Evolutionary conservation across 495 filamentous ascomycete species (phyloP).

Genomic region (Aspergillus ellipticus): DNA sequence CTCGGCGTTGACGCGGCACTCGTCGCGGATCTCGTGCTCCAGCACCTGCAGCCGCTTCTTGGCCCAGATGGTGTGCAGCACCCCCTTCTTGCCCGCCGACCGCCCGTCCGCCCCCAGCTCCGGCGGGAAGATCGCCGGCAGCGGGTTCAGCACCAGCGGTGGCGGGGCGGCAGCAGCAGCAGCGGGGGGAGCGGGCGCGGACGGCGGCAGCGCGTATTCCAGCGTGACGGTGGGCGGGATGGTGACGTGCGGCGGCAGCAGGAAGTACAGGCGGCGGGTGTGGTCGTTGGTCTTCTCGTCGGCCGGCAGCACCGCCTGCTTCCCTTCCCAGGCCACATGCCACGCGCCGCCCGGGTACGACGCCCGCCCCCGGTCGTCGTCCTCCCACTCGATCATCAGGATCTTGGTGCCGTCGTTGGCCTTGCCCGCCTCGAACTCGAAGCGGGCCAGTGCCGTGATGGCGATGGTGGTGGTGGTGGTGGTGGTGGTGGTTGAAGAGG

Average conservation of each 20-base stretch:
- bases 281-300: slow-evolving; percentile 53
- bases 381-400: slow-evolving; percentile 80
- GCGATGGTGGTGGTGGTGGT: slow-evolving; percentile 30
- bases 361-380: slow-evolving; percentile 42
- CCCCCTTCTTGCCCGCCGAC: slow-evolving; percentile 68
- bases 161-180: slow-evolving; percentile 18
- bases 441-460: slow-evolving; percentile 64
- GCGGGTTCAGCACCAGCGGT: slow-evolving; percentile 57
- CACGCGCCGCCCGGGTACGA: slow-evolving; percentile 46
- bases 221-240: slow-evolving; percentile 69
- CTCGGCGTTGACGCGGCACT: slow-evolving; percentile 64
- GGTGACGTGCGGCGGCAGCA: slow-evolving; percentile 61
- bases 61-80: slow-evolving; percentile 79
- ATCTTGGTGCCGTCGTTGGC: slow-evolving; percentile 81
- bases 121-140: slow-evolving; percentile 77
- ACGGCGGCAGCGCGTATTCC: slow-evolving; percentile 40
- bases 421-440: slow-evolving; percentile 75
- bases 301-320: slow-evolving; percentile 61
- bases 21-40: slow-evolving; percentile 64
- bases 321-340: slow-evolving; percentile 75
- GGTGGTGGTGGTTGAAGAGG: slow-evolving; percentile 14
- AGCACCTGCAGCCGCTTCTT: slow-evolving; percentile 69
- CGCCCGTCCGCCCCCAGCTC: slow-evolving; percentile 61
- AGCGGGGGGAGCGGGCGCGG: slow-evolving; percentile 15
- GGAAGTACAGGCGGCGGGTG: slow-evolving; percentile 66